phyloP scores from a whole-genome alignment of 305 asterid genomes.

The Withania somnifera region DNA sequence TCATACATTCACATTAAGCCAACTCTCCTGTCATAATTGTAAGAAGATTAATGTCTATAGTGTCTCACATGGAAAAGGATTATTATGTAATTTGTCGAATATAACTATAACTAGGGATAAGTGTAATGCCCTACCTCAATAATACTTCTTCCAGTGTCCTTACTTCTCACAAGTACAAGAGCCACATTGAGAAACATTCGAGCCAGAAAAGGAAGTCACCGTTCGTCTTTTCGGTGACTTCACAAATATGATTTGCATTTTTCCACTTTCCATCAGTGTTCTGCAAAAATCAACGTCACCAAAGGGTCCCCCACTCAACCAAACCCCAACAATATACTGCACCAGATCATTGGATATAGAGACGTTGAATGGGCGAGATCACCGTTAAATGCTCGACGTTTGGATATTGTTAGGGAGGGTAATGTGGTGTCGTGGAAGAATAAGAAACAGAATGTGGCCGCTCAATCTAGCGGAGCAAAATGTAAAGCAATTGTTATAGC shows the following conservation, averaged over 20 bases:
- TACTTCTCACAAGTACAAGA: not conserved
- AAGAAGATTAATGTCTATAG: not conserved
- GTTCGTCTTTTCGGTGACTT: not conserved
- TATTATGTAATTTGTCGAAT: not conserved
- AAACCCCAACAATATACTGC: not conserved
- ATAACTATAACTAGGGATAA: not conserved
- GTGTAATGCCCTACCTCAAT: not conserved
- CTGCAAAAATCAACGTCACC: not conserved
- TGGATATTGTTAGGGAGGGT: not conserved
- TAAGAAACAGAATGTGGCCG: not conserved
- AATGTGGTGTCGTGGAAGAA: not conserved
- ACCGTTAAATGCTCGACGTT: not conserved
- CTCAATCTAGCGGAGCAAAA: not conserved
- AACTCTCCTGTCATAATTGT: not conserved
- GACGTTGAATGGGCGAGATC: too few relatives aligned
- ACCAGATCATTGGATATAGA: too few relatives aligned
- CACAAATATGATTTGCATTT: not conserved
- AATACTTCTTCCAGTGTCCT: not conserved
- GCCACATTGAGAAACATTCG: not conserved
- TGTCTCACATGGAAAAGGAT: not conserved
- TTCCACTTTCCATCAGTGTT: not conserved
- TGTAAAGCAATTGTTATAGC: not conserved
- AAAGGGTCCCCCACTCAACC: rapidly evolving
- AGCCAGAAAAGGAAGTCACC: not conserved
- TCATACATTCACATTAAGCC: not conserved